These are phyloP conservation scores for Gracilaria domingensis DNA, from an alignment of 23 red algal species.

Conservation along the genomic window DNA sequence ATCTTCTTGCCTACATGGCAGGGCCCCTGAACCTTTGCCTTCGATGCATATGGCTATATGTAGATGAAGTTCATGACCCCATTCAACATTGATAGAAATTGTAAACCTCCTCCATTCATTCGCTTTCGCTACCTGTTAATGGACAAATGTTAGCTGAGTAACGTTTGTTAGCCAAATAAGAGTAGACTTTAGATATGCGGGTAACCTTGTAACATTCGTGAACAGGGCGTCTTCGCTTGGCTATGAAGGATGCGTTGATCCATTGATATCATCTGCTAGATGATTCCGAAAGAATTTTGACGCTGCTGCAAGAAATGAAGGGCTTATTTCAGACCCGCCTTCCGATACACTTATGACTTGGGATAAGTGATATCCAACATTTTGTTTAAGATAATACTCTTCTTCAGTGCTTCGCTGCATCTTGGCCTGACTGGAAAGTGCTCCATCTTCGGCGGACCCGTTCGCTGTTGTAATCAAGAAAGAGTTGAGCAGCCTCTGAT, in stretches of 20 bases:
- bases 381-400: slow-evolving; percentile 32
- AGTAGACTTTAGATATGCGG: not conserved
- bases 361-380: slow-evolving; percentile 34
- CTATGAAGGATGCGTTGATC: slow-evolving; percentile 2
- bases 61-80: too few species aligned
- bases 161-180: not conserved
- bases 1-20: not conserved
- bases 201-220: too few species aligned
- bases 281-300: slow-evolving; percentile 38
- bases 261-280: not conserved
- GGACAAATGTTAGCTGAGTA: not conserved
- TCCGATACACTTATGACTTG: slow-evolving; percentile 9
- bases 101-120: not conserved
- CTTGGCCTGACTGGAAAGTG: not conserved
- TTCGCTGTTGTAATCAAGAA: slow-evolving; percentile 19
- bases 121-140: not conserved
- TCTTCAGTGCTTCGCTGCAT: slow-evolving; percentile 6
- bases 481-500: slow-evolving; percentile 36
- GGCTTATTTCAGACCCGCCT: not conserved
- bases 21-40: not conserved
- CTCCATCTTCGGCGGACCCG: not conserved
- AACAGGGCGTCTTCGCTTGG: too few species aligned
- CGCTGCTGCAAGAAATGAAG: slow-evolving; percentile 3
- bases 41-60: too few species aligned
- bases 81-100: not conserved